phyloP scores from a whole-genome alignment of 2,329 filamentous ascomycete species.

The Sclerotinia subarctica region DNA sequence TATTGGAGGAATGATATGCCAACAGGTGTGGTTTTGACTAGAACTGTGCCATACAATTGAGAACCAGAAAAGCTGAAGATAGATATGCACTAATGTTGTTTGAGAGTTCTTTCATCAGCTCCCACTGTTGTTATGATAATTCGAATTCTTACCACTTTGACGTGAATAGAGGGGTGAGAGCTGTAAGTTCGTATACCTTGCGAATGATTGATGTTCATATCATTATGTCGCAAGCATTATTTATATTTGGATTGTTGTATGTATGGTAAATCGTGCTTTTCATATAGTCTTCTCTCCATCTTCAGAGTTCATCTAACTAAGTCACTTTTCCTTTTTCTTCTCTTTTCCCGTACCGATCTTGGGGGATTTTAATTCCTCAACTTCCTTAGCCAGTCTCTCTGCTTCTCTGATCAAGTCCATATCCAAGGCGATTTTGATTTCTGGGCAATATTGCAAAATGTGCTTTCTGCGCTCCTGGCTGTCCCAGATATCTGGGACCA shows the following conservation, averaged over 20 bases:
- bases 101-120: background rate
- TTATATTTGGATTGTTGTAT: background rate
- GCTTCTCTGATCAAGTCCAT: constrained; percentile 43
- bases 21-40: background rate
- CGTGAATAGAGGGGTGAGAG: background rate
- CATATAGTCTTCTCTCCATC: background rate
- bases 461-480: constrained; percentile 44
- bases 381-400: constrained; percentile 5
- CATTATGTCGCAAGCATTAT: background rate
- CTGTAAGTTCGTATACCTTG: background rate
- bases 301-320: background rate
- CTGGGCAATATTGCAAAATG: constrained; percentile 54
- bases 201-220: background rate
- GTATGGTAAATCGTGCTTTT: background rate
- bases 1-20: background rate
- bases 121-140: background rate
- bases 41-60: background rate
- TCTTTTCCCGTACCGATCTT: background rate
- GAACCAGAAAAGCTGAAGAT: background rate
- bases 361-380: constrained; percentile 3
- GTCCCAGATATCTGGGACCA: constrained; percentile 48
- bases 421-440: constrained; percentile 52
- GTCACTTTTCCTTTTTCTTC: background rate
- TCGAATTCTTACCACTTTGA: background rate
- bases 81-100: background rate